Evolutionary conservation across 2,329 filamentous ascomycete species (phyloP).

Genomic region (Hyphodiscus sp.): DNA sequence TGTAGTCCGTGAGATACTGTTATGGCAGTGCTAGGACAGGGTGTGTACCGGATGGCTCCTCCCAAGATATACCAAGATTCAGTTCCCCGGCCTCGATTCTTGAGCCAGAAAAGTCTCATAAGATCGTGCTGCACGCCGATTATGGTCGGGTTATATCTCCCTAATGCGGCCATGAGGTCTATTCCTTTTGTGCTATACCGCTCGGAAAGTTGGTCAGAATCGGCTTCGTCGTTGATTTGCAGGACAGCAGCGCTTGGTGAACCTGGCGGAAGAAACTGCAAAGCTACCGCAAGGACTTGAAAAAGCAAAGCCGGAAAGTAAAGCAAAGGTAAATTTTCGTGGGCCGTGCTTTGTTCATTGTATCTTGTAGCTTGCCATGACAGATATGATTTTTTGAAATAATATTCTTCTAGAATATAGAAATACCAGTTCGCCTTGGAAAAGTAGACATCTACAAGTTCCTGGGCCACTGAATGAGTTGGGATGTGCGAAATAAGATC

Average conservation of each 20-base stretch:
- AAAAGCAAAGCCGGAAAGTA: not conserved
- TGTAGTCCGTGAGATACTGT: no score
- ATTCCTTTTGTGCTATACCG: not conserved
- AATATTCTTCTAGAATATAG: no score
- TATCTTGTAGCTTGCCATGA: no score
- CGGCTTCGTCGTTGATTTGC: not conserved
- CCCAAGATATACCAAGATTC: not conserved
- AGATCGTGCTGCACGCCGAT: not conserved
- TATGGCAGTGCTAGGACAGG: no score
- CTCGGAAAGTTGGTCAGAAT: not conserved
- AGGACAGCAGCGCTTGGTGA: not conserved
- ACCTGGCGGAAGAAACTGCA: not conserved
- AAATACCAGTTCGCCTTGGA: no score
- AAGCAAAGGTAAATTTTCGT: no score
- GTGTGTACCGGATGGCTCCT: not conserved
- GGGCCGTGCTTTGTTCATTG: no score
- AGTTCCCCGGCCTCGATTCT: not conserved
- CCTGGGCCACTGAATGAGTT: no score
- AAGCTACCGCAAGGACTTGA: not conserved
- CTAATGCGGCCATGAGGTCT: not conserved
- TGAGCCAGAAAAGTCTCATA: not conserved
- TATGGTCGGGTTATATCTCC: not conserved
- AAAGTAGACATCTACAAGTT: no score
- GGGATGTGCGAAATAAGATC: no score
- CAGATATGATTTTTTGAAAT: no score